These are phyloP conservation scores for Exserohilum rostratum DNA, from an alignment of 2,329 filamentous ascomycete species.

Conservation along the genomic window DNA sequence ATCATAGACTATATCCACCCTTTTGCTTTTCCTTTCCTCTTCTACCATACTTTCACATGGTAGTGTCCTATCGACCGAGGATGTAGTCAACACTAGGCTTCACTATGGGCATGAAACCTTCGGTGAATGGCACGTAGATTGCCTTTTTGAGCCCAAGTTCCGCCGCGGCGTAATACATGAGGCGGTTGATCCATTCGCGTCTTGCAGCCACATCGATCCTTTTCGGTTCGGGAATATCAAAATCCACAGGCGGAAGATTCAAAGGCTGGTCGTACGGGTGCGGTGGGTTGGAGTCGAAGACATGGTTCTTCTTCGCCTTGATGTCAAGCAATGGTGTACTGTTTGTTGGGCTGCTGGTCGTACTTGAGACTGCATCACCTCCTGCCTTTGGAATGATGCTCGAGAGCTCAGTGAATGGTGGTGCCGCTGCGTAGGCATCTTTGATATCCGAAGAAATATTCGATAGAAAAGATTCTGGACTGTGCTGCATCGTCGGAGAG, in stretches of 20 bases:
- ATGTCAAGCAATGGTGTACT: background rate
- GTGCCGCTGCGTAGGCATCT: conserved; percentile 8
- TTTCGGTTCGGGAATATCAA: conserved; percentile 13
- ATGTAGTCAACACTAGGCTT: conserved; percentile 24
- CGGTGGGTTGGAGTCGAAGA: conserved; percentile 26
- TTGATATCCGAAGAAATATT: conserved; percentile 1
- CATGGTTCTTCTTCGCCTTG: conserved; percentile 15
- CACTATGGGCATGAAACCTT: conserved; percentile 23
- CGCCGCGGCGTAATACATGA: conserved; percentile 31
- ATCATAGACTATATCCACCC: background rate
- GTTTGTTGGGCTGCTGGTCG: background rate
- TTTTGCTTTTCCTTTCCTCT: too few relatives aligned
- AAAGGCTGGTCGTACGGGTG: conserved; percentile 29
- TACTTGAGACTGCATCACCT: background rate
- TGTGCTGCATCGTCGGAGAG: background rate
- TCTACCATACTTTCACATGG: background rate
- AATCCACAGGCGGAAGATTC: conserved; percentile 8
- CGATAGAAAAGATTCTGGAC: conserved; percentile 5
- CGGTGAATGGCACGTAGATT: conserved; percentile 28
- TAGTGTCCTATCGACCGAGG: conserved; percentile 8
- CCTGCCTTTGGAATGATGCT: background rate
- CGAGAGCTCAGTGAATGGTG: conserved; percentile 8
- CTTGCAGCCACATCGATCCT: conserved; percentile 29
- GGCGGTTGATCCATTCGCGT: conserved; percentile 35
- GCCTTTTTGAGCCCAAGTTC: conserved; percentile 39